Evolutionary conservation across 805 yeast genomes (phyloP).

Genomic region (Cyberlindnera nakhonratchasimensis): DNA sequence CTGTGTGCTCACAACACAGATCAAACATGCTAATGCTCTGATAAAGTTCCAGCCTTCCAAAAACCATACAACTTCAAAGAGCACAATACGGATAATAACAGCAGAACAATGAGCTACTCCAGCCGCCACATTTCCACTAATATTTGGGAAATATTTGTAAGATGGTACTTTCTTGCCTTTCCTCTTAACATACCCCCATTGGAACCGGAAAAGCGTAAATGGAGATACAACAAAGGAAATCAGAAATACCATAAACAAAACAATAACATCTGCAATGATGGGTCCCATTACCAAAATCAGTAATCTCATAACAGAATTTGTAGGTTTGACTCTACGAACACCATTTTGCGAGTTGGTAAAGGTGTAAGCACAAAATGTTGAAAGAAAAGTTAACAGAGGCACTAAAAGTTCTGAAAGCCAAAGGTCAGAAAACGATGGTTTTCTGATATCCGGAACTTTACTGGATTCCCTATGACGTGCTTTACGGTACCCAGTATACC

Average conservation of each 20-base stretch:
- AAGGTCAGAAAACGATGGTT: slow-evolving; percentile 75
- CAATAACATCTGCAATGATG: slow-evolving; percentile 34
- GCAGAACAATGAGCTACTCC: slow-evolving; percentile 51
- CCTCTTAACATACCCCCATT: not conserved
- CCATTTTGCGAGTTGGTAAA: slow-evolving; percentile 89
- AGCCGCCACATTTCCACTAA: slow-evolving; percentile 42
- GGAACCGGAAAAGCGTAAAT: slow-evolving; percentile 15
- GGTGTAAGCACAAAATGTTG: slow-evolving; percentile 67
- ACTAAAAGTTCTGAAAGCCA: slow-evolving; percentile 77
- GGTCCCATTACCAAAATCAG: slow-evolving; percentile 51
- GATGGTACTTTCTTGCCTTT: not conserved
- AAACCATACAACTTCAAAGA: slow-evolving; percentile 63
- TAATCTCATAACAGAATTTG: slow-evolving; percentile 62
- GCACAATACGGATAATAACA: slow-evolving; percentile 47
- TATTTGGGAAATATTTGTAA: not conserved
- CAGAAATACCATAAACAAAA: slow-evolving; percentile 35
- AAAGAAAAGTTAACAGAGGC: slow-evolving; percentile 66
- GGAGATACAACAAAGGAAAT: slow-evolving; percentile 52
- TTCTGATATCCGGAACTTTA: slow-evolving; percentile 49
- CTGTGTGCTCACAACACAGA: slow-evolving; percentile 54
- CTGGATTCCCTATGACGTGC: slow-evolving; percentile 13
- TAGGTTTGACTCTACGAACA: slow-evolving; percentile 46
- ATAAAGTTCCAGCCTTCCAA: slow-evolving; percentile 66
- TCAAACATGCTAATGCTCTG: slow-evolving; percentile 57
- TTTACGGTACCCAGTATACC: slow-evolving; percentile 83